Conservation (phyloP, 768 basidiomycete genomes). For the Lactifluus subvellereus region DNA sequence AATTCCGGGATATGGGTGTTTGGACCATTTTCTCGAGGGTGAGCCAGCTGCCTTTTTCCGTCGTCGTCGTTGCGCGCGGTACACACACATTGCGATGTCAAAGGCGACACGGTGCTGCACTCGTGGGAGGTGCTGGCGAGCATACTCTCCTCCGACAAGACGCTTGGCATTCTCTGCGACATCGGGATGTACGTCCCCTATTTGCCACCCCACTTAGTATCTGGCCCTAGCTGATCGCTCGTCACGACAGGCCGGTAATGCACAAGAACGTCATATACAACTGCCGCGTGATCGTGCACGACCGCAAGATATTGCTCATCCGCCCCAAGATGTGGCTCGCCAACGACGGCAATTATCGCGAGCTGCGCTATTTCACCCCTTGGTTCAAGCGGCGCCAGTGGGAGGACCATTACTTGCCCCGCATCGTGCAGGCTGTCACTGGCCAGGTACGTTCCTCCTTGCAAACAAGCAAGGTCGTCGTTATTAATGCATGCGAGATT, state of each 20-base stretch:
- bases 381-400: constrained; percentile 87
- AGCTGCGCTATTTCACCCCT: constrained; percentile 79
- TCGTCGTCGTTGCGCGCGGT: too few relatives aligned
- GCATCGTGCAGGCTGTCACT: constrained; percentile 83
- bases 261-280: constrained; percentile 99
- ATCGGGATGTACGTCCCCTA: constrained; percentile 71
- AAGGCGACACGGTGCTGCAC: constrained; percentile 93
- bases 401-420: constrained; percentile 89
- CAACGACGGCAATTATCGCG: constrained; percentile 95
- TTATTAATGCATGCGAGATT: not conserved
- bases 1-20: constrained; percentile 95
- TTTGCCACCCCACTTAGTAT: too few relatives aligned
- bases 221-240: too few relatives aligned
- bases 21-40: constrained; percentile 98
- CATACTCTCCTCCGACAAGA: constrained; percentile 73
- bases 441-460: constrained; percentile 49
- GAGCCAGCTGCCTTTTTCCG: not conserved
- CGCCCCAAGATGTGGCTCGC: constrained; percentile 99
- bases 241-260: constrained; percentile 70
- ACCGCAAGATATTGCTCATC: constrained; percentile 85
- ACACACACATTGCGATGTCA: too few relatives aligned
- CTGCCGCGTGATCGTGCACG: constrained; percentile 83
- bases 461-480: not conserved
- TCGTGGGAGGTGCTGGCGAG: constrained; percentile 98
- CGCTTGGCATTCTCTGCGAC: constrained; percentile 87